Evolutionary conservation across 1,284 basidiomycete genomes (phyloP), one percentile per base, ranked within the genome.

Genomic region (Cutaneotrichosporon spelunceum): DNA sequence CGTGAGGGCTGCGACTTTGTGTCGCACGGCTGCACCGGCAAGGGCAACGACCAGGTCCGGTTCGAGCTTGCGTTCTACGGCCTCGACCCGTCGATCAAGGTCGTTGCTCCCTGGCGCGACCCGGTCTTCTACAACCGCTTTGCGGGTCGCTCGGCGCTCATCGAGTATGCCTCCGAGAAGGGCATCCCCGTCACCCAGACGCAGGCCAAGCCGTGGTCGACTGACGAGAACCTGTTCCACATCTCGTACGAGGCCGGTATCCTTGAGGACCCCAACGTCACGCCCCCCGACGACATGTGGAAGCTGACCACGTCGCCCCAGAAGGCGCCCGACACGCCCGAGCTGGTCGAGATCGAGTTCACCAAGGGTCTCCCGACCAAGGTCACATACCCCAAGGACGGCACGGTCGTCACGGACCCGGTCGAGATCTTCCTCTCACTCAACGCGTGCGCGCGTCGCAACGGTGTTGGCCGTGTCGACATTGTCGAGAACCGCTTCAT

Each of bases 401-500:
- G 76, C 66, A 81, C 82, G 44, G 84, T 81, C 33, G 76, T 89
- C 82, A 94, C 92, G 33, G 94, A 98, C 80, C 80, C 87, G n/a
- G 95, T 99, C 58, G 93, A 97, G 30, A 88, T 99, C 75, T 99
- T 99, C 88, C 82, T 91, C 69, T 84, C 85, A 14, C 87, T 99
- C 74, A 99, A 99, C 82, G 83, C 88, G 5, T 87, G 98, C 66
- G 95, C 90, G 33, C 86, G 95, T 70, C 92, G 90, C 77, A 93
- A 99, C 81, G 96, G 94, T 71, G 86, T 99, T 69, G 94, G 95
- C 53, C 88, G 95, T 66, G 89, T 97, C 81, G 95, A 99, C 80
- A 98, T 99, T 77, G 96, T 99, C 74, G 95, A 99, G 83, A 99
- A 99, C 84, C 87, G 95, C 60, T 98, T 97, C 84, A 98, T 99